Evolutionary conservation across 108 stramenopile species (phyloP).

Genomic region (Skeletonema costatum): DNA sequence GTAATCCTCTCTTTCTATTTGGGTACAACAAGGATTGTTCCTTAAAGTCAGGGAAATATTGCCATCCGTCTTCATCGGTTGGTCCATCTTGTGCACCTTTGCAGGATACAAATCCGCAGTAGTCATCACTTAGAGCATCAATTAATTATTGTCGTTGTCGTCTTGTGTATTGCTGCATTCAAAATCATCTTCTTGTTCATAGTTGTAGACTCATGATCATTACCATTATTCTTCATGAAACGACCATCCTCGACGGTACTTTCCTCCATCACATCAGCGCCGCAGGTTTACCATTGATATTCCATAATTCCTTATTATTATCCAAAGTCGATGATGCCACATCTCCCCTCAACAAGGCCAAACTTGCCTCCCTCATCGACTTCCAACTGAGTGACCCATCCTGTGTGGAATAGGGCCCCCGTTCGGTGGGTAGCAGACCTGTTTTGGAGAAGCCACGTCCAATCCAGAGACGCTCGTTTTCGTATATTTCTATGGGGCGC

Average conservation of each 20-base stretch:
- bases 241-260: background rate
- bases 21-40: slow-evolving; percentile 42
- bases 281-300: background rate
- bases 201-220: background rate
- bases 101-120: slow-evolving; percentile 23
- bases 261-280: background rate
- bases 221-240: background rate
- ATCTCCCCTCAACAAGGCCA: slow-evolving; percentile 46
- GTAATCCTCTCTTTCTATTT: slow-evolving; percentile 42
- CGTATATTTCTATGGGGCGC: slow-evolving; percentile 54
- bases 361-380: slow-evolving; percentile 43
- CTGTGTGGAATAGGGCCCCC: slow-evolving; percentile 51
- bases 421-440: slow-evolving; percentile 63
- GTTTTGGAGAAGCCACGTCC: slow-evolving; percentile 61
- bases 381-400: slow-evolving; percentile 66
- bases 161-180: slow-evolving; percentile 14
- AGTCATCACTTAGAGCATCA: background rate
- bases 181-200: slow-evolving; percentile 18
- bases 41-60: slow-evolving; percentile 59
- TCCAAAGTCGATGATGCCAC: background rate
- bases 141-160: background rate
- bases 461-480: slow-evolving; percentile 70
- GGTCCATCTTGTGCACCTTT: slow-evolving; percentile 28
- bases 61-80: slow-evolving; percentile 53
- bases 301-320: background rate